A percentile compares a stretch with the other conserved stretches of the same genome.
Evolutionary conservation across 2,329 filamentous ascomycete species (phyloP).

Genomic region (Exophiala calicioides): DNA sequence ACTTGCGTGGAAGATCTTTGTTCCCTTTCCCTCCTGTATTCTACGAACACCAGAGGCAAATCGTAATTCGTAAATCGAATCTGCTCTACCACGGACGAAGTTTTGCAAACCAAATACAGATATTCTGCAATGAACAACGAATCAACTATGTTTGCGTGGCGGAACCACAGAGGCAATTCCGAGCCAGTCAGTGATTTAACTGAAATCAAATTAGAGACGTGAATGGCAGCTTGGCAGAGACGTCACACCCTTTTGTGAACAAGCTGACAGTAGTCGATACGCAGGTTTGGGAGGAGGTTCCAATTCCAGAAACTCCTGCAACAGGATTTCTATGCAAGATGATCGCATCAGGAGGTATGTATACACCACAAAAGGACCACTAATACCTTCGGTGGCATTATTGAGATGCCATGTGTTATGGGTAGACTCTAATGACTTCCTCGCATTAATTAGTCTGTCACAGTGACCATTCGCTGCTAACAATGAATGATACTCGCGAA

Average conservation of each 20-base stretch:
- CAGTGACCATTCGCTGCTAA: conserved; percentile 13
- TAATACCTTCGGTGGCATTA: too few species aligned
- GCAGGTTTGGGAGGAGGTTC: conserved; percentile 20
- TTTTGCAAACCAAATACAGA: not conserved
- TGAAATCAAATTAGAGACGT: too few species aligned
- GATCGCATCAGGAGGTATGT: conserved; percentile 13
- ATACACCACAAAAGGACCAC: too few species aligned
- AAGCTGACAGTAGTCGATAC: too few species aligned
- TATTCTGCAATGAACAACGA: not conserved
- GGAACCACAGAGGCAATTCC: conserved; percentile 13
- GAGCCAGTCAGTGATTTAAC: conserved; percentile 7
- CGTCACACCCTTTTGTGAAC: too few species aligned
- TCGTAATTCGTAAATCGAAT: too few species aligned
- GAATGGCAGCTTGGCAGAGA: too few species aligned
- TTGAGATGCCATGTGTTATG: too few species aligned
- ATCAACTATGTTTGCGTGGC: conserved; percentile 14
- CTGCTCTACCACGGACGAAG: too few species aligned
- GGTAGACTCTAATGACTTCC: not conserved
- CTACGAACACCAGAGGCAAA: too few species aligned
- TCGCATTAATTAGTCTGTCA: conserved; percentile 13
- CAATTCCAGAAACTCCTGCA: conserved; percentile 4
- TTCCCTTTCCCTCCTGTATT: too few species aligned
- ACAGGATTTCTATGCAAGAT: conserved; percentile 14
- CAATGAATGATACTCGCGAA: conserved; percentile 13
- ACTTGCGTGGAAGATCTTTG: too few species aligned